Conservation (phyloP, 768 basidiomycete genomes). For the Xerocomellus intermedius region DNA sequence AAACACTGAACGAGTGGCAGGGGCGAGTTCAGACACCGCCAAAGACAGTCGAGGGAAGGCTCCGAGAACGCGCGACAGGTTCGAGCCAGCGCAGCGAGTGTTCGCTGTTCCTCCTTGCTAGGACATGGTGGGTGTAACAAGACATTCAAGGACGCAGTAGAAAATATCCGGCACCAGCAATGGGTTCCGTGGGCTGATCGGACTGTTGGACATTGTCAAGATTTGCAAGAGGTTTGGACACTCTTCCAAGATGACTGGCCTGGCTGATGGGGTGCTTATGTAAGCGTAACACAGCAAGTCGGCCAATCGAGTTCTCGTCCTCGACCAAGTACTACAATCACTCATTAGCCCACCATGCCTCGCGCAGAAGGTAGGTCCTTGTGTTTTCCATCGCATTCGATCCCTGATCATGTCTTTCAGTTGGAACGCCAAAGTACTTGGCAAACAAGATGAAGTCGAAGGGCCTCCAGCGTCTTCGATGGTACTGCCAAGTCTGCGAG, state of each 20-base stretch:
- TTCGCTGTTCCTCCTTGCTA: not conserved
- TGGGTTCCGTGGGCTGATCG: not conserved
- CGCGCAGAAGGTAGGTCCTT: slow-evolving; percentile 69
- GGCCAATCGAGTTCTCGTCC: too few species aligned
- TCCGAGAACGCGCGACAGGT: not conserved
- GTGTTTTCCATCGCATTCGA: not conserved
- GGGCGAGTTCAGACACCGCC: not conserved
- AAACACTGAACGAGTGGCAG: not conserved
- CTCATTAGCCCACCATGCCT: slow-evolving; percentile 53
- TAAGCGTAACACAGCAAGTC: too few species aligned
- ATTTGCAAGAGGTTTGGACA: not conserved
- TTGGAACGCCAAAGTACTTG: slow-evolving; percentile 84
- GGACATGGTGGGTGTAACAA: not conserved
- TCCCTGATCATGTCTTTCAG: slow-evolving; percentile 35
- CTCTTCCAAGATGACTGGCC: too few species aligned
- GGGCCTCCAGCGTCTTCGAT: slow-evolving; percentile 90
- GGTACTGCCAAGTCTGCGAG: slow-evolving; percentile 99
- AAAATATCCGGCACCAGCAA: not conserved
- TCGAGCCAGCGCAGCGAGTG: not conserved
- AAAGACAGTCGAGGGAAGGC: not conserved
- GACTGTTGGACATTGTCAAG: not conserved
- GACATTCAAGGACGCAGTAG: not conserved
- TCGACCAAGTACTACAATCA: not conserved
- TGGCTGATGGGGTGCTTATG: too few species aligned
- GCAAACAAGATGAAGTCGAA: slow-evolving; percentile 99